Conservation (phyloP, 495 filamentous ascomycete genomes). For the Acidiella bohemica region DNA sequence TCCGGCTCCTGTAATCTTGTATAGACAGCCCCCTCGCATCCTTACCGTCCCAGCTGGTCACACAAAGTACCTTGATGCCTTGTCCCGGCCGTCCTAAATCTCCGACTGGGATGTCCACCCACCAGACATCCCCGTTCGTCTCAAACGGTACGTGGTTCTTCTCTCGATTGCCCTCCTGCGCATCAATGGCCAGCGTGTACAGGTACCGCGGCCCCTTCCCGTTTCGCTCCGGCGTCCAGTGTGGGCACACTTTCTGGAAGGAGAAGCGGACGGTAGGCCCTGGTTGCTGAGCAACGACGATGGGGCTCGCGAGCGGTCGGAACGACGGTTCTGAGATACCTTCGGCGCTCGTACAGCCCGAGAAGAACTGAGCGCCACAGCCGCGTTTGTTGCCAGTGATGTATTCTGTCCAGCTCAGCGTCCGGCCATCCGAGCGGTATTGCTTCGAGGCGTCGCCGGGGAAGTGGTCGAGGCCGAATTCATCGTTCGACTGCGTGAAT, state of each 20-base stretch:
- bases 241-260: slow-evolving; percentile 59
- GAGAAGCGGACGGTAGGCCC: slow-evolving; percentile 50
- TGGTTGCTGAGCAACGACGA: slow-evolving; percentile 41
- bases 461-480: slow-evolving; percentile 70
- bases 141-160: slow-evolving; percentile 55
- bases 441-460: slow-evolving; percentile 53
- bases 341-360: slow-evolving; percentile 40
- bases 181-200: slow-evolving; percentile 51
- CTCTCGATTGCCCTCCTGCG: slow-evolving; percentile 49
- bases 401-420: slow-evolving; percentile 67
- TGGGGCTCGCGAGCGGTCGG: slow-evolving; percentile 41
- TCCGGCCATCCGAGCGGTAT: slow-evolving; percentile 48
- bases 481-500: slow-evolving; percentile 72
- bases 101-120: slow-evolving; percentile 51
- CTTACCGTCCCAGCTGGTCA: slow-evolving; percentile 48
- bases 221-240: slow-evolving; percentile 59
- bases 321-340: slow-evolving; percentile 51
- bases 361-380: slow-evolving; percentile 38
- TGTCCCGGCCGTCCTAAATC: slow-evolving; percentile 59
- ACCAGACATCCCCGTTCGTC: slow-evolving; percentile 58
- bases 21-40: slow-evolving; percentile 56
- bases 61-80: slow-evolving; percentile 44
- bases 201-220: slow-evolving; percentile 49
- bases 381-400: slow-evolving; percentile 38
- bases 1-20: slow-evolving; percentile 48